Conservation (phyloP, 495 filamentous ascomycete species). For the Hypoxylon lenormandii region DNA sequence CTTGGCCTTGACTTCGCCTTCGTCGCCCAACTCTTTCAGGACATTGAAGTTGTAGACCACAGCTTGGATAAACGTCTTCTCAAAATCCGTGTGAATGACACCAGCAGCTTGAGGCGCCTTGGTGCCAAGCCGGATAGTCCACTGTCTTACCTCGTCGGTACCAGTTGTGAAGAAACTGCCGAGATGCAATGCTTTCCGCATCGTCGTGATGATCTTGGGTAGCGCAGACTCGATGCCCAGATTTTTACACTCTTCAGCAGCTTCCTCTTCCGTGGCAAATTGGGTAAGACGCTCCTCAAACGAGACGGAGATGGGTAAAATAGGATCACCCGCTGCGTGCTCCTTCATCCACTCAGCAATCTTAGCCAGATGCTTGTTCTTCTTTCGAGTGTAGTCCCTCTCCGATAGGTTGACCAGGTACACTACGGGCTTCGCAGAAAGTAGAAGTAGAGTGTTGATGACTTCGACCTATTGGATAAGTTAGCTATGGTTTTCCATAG, state of each 20-base stretch:
- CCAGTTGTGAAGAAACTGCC: conserved; percentile 98
- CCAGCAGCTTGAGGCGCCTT: conserved; percentile 97
- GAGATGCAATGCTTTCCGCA: conserved; percentile 90
- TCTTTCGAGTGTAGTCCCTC: conserved; percentile 96
- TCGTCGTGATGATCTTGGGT: conserved; percentile 92
- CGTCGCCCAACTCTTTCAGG: conserved; percentile 87
- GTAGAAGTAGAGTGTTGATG: conserved; percentile 95
- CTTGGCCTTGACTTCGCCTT: conserved; percentile 86
- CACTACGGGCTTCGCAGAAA: conserved; percentile 96
- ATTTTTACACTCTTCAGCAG: conserved; percentile 87
- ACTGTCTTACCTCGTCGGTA: conserved; percentile 96
- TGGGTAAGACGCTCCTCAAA: conserved; percentile 92
- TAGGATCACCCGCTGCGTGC: conserved; percentile 84
- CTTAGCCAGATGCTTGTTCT: conserved; percentile 97
- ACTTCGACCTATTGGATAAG: conserved; percentile 79
- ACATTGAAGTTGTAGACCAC: conserved; percentile 86
- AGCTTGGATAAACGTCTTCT: conserved; percentile 99
- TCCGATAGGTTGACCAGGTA: conserved; percentile 97
- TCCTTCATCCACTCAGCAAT: conserved; percentile 94
- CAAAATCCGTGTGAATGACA: conserved; percentile 98
- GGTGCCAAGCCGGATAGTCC: conserved; percentile 95
- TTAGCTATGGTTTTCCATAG: conserved; percentile 47
- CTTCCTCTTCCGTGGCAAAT: conserved; percentile 80
- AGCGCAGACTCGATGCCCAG: conserved; percentile 87
- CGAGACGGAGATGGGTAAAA: conserved; percentile 89